Evolutionary conservation across 23 red algal genomes (phyloP), one percentile per base, ranked within the genome.

Genomic region (Gracilaria domingensis): DNA sequence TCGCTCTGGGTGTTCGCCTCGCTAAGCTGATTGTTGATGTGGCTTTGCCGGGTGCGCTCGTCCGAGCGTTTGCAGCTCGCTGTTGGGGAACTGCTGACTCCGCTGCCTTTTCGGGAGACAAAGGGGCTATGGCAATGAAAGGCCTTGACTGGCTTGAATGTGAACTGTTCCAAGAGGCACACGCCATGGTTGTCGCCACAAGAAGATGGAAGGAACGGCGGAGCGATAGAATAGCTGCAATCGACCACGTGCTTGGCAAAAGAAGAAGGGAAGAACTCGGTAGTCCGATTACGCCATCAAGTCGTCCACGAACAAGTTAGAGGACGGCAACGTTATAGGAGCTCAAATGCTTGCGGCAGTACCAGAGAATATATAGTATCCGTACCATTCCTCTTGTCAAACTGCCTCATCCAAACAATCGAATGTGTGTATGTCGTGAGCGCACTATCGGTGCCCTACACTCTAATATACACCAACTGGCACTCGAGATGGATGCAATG

Each of bases 21-120:
- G 95, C 86, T 18, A 74, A 65, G n/a, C 69, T 85, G 34, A 2
- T 93, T 23, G 93, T 85, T 23, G 95, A 96, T 81, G 83, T 83
- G 8, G 47, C 57, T 16, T 59, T 96, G 33, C 56, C 49, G 38
- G 87, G 72, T 20, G 75, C 57, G 17, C 88, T 96, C 2, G 53
- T 85, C 42, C 42, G 85, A 23, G 95, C 95, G 16, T 85, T 91
- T 73, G 81, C 87, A 12, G 75, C 34, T 39, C 88, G 95, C 3
- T 87, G 75, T 73, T 89, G 95, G 85, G 62, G 65, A 48, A 80
- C 86, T 64, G 76, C 91, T 2, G 92, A 94, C 62, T 42, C 74
- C 12, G 92, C 82, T 0, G 73, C 71, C 45, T 94, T 81, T 33
- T 71, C 75, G 53, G 92, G 70, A 9, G 60, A 44, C 29, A 56